Evolutionary conservation across 1,284 basidiomycete genomes (phyloP), one percentile per base, ranked within the genome.

Genomic region (Fomes fomentarius): DNA sequence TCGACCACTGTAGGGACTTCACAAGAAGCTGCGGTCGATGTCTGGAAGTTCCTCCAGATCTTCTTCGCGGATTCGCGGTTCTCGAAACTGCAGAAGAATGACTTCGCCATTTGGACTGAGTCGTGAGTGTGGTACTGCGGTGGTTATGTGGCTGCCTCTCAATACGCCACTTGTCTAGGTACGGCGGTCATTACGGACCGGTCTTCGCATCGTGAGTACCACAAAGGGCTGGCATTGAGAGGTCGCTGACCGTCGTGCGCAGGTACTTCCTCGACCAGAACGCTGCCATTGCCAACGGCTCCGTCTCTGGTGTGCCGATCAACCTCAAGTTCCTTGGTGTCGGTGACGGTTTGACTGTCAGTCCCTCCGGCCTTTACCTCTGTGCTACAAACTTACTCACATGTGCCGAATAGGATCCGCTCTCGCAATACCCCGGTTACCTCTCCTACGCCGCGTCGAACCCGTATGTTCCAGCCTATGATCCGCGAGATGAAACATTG

Each of bases 31-130:
- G 84, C 83, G 0, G 66, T 72, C 5, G 82, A 84, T 58, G 69
- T 84, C 7, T 89, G 83, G 80, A 74, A 70, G 28, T 84, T 87
- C 65, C 68, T 90, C 47, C 87, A 89, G 67, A 80, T 87, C 11
- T 87, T 87, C 70, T 75, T 89, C 47, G 67, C 76, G 14, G 78
- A 87, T 63, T 66, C 77, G 24, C 75, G 79, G 41, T 87, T 87
- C 63, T 71, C 78, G 21, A 79, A 82, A 42, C 78, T 77, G 41
- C 71, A 76, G 39, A 67, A 67, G 26, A 74, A 74, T 38, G 74
- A 81, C 7, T 76, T 85, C 52, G 83, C 78, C 15, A 75, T 86
- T 49, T 85, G 82, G 79, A 83, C 82, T 0, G 84, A 85, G 63
- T 83, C 79, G 71, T 82, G 61, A 39, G 65, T 63, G 47, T 52